phyloP scores from a whole-genome alignment of 2,329 filamentous ascomycete genomes.

The Coniochaeta hoffmannii region DNA sequence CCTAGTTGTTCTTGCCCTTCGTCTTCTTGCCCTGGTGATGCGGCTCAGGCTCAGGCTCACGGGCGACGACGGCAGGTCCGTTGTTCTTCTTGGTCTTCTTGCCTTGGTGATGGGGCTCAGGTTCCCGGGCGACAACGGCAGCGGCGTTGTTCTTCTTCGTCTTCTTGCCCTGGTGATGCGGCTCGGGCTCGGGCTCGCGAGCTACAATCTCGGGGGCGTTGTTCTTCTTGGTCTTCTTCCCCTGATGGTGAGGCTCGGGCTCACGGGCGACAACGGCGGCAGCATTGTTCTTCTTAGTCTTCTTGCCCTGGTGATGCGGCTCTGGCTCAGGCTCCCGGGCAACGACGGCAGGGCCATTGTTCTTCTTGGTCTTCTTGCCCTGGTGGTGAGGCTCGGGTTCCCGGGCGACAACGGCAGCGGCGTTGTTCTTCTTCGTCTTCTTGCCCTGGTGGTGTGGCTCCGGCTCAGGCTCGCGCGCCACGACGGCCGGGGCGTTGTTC shows the following conservation, averaged over 20 bases:
- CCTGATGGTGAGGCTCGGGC: conserved; percentile 58
- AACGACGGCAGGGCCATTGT: background rate
- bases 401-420: conserved; percentile 6
- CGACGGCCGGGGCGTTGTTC: background rate
- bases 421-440: conserved; percentile 8
- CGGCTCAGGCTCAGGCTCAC: conserved; percentile 53
- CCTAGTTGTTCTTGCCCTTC: conserved; percentile 1
- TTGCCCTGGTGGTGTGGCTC: conserved; percentile 51
- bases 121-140: conserved; percentile 12
- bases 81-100: conserved; percentile 8
- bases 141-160: conserved; percentile 6
- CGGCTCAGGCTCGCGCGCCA: conserved; percentile 54
- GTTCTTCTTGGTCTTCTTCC: conserved; percentile 6
- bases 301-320: conserved; percentile 16
- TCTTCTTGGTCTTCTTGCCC: conserved; percentile 14
- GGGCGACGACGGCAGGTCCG: background rate
- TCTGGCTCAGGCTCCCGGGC: conserved; percentile 1
- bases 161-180: conserved; percentile 17
- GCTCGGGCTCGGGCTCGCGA: conserved; percentile 11
- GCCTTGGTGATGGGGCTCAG: conserved; percentile 50
- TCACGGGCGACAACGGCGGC: background rate
- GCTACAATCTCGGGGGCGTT: conserved; percentile 3
- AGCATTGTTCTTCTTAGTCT: conserved; percentile 9
- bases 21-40: conserved; percentile 28
- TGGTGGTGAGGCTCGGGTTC: conserved; percentile 53